Evolutionary conservation across 768 basidiomycete species (phyloP).

Genomic region (Imleria badia): DNA sequence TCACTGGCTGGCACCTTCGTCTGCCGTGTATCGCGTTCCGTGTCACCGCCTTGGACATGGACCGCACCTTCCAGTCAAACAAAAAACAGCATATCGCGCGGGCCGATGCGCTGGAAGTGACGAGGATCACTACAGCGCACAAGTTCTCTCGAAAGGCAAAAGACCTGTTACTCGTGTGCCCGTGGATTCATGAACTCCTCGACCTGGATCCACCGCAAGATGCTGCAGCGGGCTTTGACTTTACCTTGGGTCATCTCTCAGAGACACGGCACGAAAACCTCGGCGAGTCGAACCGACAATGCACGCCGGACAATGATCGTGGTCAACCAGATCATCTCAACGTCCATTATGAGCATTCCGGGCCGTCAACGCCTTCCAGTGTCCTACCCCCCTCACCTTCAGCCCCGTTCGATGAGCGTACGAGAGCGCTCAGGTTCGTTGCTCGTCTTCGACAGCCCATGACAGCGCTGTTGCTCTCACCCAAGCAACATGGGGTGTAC

Average conservation of each 20-base stretch:
- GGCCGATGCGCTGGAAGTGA: not conserved
- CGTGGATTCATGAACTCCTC: slow-evolving; percentile 11
- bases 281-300: not conserved
- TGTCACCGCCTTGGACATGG: not conserved
- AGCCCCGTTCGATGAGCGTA: not conserved
- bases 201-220: not conserved
- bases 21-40: slow-evolving; percentile 2
- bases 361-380: not conserved
- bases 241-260: not conserved
- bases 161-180: slow-evolving; percentile 3
- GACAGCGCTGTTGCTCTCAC: slow-evolving; percentile 3
- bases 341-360: not conserved
- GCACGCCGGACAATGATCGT: not conserved
- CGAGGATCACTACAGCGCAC: not conserved
- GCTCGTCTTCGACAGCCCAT: slow-evolving; percentile 1
- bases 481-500: slow-evolving; percentile 1
- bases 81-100: not conserved
- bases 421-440: not conserved
- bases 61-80: not conserved
- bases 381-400: not conserved
- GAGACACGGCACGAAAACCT: not conserved
- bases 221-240: not conserved
- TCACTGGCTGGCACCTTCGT: not conserved
- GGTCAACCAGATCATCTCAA: not conserved
- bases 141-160: not conserved